Evolutionary conservation across 2,329 filamentous ascomycete species (phyloP), one percentile per base, ranked within the genome.

Genomic region (Colletotrichum liriopes): DNA sequence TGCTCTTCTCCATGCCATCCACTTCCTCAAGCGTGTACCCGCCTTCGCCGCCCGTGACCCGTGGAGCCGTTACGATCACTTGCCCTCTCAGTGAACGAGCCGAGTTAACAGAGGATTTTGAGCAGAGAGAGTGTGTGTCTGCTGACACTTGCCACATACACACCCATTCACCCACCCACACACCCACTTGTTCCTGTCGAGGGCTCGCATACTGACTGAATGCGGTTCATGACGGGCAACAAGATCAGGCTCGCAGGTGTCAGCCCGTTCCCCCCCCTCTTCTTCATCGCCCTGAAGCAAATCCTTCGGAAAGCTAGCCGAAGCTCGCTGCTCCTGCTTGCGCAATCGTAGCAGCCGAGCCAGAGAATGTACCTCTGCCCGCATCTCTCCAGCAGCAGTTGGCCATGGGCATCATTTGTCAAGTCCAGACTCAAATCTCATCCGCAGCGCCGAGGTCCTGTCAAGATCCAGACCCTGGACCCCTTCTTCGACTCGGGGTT

Each of bases 271-370:
- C n/a, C 29, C 29, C 26, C 26, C 43, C 49, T 65, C 26, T 55
- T 37, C 1, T 35, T 35, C 35, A 5, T 51, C 26, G 20, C 3
- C 35, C 23, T 8, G 39, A n/a, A 37, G 41, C 5, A 16, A 18
- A 11, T 39, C 45, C 47, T 62, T 67, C 63, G 63, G 63, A 56
- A 56, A 67, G 54, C 29, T 39, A 55, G 47, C 63, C 63, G 63
- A 67, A 62, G 23, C 37, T 43, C 23, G 23, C 2, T 29, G 54
- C 52, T 37, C 9, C 32, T 16, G 35, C 26, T 32, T 32, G 18
- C 16, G 39, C 45, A 37, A 6, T 29, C 29, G 35, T 39, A n/a
- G 39, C n/a, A 56, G 11, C 54, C 35, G 2, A 56, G 6, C 12
- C 14, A 18, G n/a, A 41, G 54, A 23, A 39, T 7, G 14, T 3